Percentiles rank a stretch among this genome's conserved stretches.
Evolutionary conservation across 1,139 yeast genomes (phyloP).

Genomic region (Maudiozyma humilis): DNA sequence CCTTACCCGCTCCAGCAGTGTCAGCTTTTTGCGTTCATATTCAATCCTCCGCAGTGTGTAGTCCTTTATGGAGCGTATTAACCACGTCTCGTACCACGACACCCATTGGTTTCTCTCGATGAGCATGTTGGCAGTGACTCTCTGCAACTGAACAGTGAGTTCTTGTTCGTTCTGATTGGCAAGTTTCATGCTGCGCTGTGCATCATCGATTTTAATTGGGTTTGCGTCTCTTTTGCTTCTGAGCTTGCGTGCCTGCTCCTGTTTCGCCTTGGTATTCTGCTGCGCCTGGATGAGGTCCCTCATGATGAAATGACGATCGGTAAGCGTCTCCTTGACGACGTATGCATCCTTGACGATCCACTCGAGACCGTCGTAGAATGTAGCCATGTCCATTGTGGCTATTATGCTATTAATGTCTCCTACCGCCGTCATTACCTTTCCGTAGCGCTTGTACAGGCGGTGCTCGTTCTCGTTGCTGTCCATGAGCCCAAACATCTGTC

Average conservation of each 20-base stretch:
- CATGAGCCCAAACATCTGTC: conserved; percentile 43
- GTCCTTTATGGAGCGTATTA: conserved; percentile 48
- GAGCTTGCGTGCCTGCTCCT: conserved; percentile 64
- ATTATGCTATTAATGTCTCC: conserved; percentile 74
- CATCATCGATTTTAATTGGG: conserved; percentile 87
- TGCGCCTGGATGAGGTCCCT: conserved; percentile 80
- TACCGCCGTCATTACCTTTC: conserved; percentile 57
- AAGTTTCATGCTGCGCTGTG: conserved; percentile 66
- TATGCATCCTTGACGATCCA: conserved; percentile 66
- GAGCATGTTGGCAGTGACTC: conserved; percentile 81
- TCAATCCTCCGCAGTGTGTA: conserved; percentile 70
- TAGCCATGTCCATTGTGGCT: conserved; percentile 66
- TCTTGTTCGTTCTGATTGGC: conserved; percentile 76
- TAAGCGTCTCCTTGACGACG: conserved; percentile 83
- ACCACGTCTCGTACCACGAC: conserved; percentile 46
- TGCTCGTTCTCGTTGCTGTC: conserved; percentile 29
- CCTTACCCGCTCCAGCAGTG: conserved; percentile 66
- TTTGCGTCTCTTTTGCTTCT: conserved; percentile 70
- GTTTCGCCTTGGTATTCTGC: conserved; percentile 59
- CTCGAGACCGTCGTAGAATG: conserved; percentile 67
- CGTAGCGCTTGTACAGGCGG: conserved; percentile 68
- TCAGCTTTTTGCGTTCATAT: conserved; percentile 73
- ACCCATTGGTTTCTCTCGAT: conserved; percentile 52
- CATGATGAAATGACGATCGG: conserved; percentile 88
- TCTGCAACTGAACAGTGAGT: conserved; percentile 61